Conservation (phyloP, 2,329 filamentous ascomycete genomes). For the Claviceps capensis region DNA sequence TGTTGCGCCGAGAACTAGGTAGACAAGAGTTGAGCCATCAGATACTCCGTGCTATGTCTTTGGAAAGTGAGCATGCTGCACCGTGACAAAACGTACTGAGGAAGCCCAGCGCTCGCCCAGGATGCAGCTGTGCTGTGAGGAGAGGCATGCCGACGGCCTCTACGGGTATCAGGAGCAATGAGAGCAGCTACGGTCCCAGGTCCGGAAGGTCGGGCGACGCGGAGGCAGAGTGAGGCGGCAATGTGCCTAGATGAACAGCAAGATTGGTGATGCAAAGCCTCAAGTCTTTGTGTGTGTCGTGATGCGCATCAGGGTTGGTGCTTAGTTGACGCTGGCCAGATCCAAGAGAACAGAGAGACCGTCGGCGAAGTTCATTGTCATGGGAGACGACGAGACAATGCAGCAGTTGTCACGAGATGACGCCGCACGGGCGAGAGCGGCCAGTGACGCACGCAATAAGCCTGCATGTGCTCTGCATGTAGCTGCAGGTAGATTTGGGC, state of each 20-base stretch:
- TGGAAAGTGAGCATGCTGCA: background rate
- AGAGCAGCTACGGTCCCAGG: background rate
- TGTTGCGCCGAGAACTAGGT: slow-evolving; percentile 69
- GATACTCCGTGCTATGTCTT: background rate
- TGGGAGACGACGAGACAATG: background rate
- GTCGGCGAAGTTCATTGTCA: background rate
- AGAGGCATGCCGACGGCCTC: slow-evolving; percentile 26
- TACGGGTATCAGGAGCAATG: background rate
- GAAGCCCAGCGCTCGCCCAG: slow-evolving; percentile 52
- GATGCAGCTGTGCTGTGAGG: slow-evolving; percentile 49
- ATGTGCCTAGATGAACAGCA: background rate
- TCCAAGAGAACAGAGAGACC: background rate
- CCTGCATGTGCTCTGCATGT: no score
- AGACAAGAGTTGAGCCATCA: background rate
- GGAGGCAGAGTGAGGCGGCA: background rate
- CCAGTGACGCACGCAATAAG: no score
- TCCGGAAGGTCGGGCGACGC: background rate
- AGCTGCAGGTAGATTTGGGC: no score
- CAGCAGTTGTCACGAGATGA: background rate
- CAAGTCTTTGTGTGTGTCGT: background rate
- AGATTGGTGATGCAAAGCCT: background rate
- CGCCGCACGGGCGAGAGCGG: no score
- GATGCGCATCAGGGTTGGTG: background rate
- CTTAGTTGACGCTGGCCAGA: background rate
- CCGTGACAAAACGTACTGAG: slow-evolving; percentile 23